Conservation (phyloP, 2,329 filamentous ascomycete genomes). For the Ophiostoma ulmi region DNA sequence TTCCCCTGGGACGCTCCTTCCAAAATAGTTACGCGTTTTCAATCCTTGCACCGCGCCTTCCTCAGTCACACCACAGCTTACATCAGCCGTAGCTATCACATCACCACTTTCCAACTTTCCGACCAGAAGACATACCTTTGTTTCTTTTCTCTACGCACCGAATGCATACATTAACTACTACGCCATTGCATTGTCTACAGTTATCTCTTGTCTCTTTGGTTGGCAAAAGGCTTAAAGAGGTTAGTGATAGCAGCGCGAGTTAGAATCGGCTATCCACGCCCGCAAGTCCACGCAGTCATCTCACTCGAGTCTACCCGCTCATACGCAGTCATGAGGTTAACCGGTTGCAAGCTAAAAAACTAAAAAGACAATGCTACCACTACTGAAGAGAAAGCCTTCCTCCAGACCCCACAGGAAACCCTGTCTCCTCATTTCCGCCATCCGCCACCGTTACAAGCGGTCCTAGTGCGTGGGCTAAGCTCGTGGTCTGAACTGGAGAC, state of each 20-base stretch:
- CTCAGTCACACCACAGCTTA: not conserved
- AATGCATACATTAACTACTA: not conserved
- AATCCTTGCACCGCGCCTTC: not conserved
- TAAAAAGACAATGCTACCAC: not conserved
- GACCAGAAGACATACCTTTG: too few species aligned
- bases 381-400: conserved; percentile 13
- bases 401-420: conserved; percentile 15
- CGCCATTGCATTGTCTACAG: not conserved
- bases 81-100: not conserved
- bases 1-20: not conserved
- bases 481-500: conserved; percentile 6
- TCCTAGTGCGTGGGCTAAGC: conserved; percentile 19
- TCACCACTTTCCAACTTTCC: too few species aligned
- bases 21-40: not conserved
- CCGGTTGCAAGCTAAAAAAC: not conserved
- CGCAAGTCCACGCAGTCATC: not conserved
- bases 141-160: too few species aligned
- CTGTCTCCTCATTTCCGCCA: conserved; percentile 23
- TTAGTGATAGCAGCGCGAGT: not conserved
- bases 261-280: not conserved
- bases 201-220: not conserved
- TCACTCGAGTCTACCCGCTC: not conserved
- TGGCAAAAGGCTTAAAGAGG: not conserved
- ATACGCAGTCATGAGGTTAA: not conserved
- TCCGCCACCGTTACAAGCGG: conserved; percentile 22